Base-by-base conservation (phyloP, 2,329 filamentous ascomycete genomes). In the Alternaria tenuissima region DNA sequence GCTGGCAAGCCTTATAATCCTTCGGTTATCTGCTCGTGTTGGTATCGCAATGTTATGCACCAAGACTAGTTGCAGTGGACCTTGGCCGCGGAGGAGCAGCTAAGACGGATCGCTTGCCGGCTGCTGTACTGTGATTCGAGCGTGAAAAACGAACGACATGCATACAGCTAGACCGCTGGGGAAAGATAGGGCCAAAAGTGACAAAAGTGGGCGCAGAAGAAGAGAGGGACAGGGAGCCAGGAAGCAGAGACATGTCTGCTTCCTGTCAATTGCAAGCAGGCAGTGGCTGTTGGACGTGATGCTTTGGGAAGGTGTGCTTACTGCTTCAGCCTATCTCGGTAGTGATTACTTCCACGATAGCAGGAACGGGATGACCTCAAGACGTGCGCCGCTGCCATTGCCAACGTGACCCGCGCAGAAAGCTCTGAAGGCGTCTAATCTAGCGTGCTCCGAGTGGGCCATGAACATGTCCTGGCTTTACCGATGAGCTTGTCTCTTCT, bases 71-170 rank as follows among this genome's bases (percentile, higher is more conserved):
- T 57, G 57, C 57, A 60, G 53, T 48, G 14, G 51, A 52, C 30
- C 57, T 59, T 57, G 53, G 57, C 53, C 41, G 26, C 41, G 47
- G 46, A 60, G 46, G 41, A 57, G 24, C 57, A 60, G 57, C 57
- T 60, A 60, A 57, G 53, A 52, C 57, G 57, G 57, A 57, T 52
- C 34, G 43, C 41, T 41, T 52, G 57, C 57, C 57, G 57, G 57
- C 34, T 57, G 44, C 41, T 41, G 53, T 51, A 46, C 34, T 57
- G 47, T 60, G 57, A 48, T 60, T 57, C 47, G 53, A 36, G 57
- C 46, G 42, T 43, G 34, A 38, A 59, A 47, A 59, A 49, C 42
- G 30, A 49, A 55, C 24, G 36, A 26, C 51, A 34, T 24, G 47
- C 52, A 57, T 43, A 44, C 34, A 47, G 41, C 28, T 42, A 56